These are phyloP conservation scores for Kandelia obovata DNA, from an alignment of 345 rosid species.

Conservation along the genomic window DNA sequence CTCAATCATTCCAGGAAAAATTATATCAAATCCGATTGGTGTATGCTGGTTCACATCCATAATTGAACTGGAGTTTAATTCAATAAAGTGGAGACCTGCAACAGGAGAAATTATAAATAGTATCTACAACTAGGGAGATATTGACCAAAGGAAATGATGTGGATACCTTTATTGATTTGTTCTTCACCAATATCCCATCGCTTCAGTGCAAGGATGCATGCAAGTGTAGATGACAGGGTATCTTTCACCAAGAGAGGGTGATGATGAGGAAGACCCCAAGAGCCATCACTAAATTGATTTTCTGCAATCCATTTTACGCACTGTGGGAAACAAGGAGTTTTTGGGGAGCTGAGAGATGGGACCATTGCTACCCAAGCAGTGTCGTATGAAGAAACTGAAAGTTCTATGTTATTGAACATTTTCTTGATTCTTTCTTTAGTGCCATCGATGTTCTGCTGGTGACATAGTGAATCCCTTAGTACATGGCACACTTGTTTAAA, in stretches of 20 bases:
- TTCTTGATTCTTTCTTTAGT: slow-evolving; percentile 51
- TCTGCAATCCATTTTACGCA: slow-evolving; percentile 69
- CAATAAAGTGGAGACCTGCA: slow-evolving; percentile 71
- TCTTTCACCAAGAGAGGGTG: slow-evolving; percentile 55
- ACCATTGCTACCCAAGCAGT: slow-evolving; percentile 96
- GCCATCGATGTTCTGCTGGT: slow-evolving; percentile 37
- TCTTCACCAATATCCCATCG: slow-evolving; percentile 69
- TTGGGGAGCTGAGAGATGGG: slow-evolving; percentile 50
- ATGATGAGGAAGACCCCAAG: slow-evolving; percentile 62
- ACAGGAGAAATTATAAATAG: slow-evolving; percentile 10
- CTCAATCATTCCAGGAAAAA: slow-evolving; percentile 80
- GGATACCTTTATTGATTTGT: slow-evolving; percentile 55
- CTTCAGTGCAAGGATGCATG: slow-evolving; percentile 71
- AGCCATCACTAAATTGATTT: slow-evolving; percentile 72
- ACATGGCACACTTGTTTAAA: background rate
- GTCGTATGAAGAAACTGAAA: slow-evolving; percentile 74
- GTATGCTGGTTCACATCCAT: slow-evolving; percentile 49
- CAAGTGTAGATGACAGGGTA: slow-evolving; percentile 64
- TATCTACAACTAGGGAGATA: slow-evolving; percentile 3
- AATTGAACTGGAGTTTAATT: slow-evolving; percentile 49
- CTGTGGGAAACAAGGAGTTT: slow-evolving; percentile 61
- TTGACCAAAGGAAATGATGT: background rate
- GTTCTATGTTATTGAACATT: slow-evolving; percentile 57
- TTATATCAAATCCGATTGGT: slow-evolving; percentile 74
- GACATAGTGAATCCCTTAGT: background rate